Conservation (phyloP, 306 rosid species). For the Pterocarpus santalinus region DNA sequence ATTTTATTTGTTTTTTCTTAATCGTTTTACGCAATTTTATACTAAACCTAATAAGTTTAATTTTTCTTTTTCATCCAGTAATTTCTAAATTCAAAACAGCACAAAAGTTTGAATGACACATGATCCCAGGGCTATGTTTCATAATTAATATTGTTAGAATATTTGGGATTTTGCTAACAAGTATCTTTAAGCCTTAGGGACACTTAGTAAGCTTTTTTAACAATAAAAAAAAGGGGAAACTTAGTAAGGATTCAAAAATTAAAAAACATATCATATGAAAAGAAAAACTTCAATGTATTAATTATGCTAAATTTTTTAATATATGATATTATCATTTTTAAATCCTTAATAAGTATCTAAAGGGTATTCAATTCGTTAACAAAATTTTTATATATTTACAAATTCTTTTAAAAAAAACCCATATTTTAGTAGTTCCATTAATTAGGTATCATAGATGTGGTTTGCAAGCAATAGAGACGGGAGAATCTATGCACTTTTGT, state of each 20-base stretch:
- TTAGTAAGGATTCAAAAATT: too few relatives aligned
- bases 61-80: not conserved
- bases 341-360: not conserved
- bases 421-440: not conserved
- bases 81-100: conserved; percentile 16
- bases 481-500: too few relatives aligned
- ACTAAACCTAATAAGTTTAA: not conserved
- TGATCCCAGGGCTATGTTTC: conserved; percentile 21
- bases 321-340: too few relatives aligned
- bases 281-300: too few relatives aligned
- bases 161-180: too few relatives aligned
- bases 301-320: too few relatives aligned
- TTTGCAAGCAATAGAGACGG: too few relatives aligned
- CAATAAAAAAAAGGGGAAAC: too few relatives aligned
- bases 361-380: not conserved
- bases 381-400: not conserved
- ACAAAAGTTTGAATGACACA: not conserved
- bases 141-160: not conserved
- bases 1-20: not conserved
- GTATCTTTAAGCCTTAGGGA: too few relatives aligned
- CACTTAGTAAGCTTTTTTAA: too few relatives aligned
- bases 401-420: not conserved
- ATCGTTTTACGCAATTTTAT: not conserved
- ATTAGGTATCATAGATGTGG: conserved; percentile 11
- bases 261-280: too few relatives aligned